phyloP scores from a whole-genome alignment of 768 basidiomycete genomes.

The Boletus rubescentipes region DNA sequence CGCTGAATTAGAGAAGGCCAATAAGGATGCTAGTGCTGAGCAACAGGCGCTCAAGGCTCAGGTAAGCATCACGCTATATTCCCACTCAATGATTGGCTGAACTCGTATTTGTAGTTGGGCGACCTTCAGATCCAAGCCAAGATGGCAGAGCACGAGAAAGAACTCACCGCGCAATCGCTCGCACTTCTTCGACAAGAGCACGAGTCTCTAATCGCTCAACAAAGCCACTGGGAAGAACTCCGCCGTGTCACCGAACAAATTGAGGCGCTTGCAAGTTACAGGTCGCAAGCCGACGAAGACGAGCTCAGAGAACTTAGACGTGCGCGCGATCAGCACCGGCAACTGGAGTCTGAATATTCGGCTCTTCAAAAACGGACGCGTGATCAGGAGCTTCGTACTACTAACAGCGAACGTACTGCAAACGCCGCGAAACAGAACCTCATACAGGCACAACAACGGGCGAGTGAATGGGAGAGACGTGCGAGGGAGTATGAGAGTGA shows the following conservation, averaged over 20 bases:
- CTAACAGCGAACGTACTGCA: constrained; percentile 61
- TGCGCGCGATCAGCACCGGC: constrained; percentile 55
- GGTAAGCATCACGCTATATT: constrained; percentile 40
- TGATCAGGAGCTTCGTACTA: constrained; percentile 63
- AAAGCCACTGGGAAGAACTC: constrained; percentile 78
- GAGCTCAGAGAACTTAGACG: constrained; percentile 71
- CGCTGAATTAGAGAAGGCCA: constrained; percentile 58
- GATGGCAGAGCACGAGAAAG: constrained; percentile 62
- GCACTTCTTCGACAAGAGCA: constrained; percentile 56
- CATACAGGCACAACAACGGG: constrained; percentile 71
- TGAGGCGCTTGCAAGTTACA: constrained; percentile 57
- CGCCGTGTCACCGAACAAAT: constrained; percentile 71
- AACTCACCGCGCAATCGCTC: constrained; percentile 51
- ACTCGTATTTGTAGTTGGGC: constrained; percentile 46
- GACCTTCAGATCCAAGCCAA: constrained; percentile 58
- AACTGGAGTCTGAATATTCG: constrained; percentile 65
- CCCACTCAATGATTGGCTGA: neutral
- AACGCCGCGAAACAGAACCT: constrained; percentile 60
- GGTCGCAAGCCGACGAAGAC: constrained; percentile 65
- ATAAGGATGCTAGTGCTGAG: constrained; percentile 53
- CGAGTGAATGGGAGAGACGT: constrained; percentile 79
- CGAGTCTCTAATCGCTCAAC: constrained; percentile 58
- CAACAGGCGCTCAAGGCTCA: constrained; percentile 57
- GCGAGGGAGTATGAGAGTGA: constrained; percentile 69
- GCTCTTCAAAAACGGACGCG: constrained; percentile 70